Evolutionary conservation across 495 filamentous ascomycete species (phyloP).

Genomic region (Neurospora cerealis): DNA sequence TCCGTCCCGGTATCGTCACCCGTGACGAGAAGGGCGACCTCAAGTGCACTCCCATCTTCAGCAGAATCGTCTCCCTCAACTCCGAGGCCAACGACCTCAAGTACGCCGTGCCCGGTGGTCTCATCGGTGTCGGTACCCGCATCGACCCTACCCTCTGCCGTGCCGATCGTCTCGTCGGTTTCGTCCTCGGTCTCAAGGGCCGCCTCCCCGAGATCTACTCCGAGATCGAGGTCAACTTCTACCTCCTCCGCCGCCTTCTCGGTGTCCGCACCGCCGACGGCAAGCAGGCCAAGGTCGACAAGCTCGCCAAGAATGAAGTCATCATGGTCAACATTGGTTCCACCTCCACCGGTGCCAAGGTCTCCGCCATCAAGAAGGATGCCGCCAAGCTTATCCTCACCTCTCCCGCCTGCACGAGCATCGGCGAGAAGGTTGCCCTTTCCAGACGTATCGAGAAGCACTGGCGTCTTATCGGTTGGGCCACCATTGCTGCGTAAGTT

Average conservation of each 20-base stretch:
- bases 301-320: slow-evolving; percentile 94
- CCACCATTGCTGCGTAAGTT: slow-evolving; percentile 62
- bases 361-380: slow-evolving; percentile 92
- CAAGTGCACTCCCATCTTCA: slow-evolving; percentile 94
- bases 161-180: slow-evolving; percentile 96
- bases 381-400: slow-evolving; percentile 75
- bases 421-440: slow-evolving; percentile 96
- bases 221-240: slow-evolving; percentile 98
- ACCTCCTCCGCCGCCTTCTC: slow-evolving; percentile 82
- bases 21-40: slow-evolving; percentile 90
- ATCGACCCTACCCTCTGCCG: slow-evolving; percentile 96
- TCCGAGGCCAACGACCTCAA: slow-evolving; percentile 97
- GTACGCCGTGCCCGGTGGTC: slow-evolving; percentile 91
- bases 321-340: slow-evolving; percentile 99
- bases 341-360: slow-evolving; percentile 90
- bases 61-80: slow-evolving; percentile 85
- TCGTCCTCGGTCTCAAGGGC: slow-evolving; percentile 91
- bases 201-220: slow-evolving; percentile 88
- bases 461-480: slow-evolving; percentile 97
- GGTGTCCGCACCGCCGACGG: slow-evolving; percentile 97
- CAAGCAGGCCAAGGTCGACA: slow-evolving; percentile 98
- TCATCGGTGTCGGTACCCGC: slow-evolving; percentile 94
- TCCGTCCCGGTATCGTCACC: slow-evolving; percentile 88
- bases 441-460: slow-evolving; percentile 97
- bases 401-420: slow-evolving; percentile 82